Evolutionary conservation across 305 asterid species (phyloP).

Genomic region (Fraxinus ornus): DNA sequence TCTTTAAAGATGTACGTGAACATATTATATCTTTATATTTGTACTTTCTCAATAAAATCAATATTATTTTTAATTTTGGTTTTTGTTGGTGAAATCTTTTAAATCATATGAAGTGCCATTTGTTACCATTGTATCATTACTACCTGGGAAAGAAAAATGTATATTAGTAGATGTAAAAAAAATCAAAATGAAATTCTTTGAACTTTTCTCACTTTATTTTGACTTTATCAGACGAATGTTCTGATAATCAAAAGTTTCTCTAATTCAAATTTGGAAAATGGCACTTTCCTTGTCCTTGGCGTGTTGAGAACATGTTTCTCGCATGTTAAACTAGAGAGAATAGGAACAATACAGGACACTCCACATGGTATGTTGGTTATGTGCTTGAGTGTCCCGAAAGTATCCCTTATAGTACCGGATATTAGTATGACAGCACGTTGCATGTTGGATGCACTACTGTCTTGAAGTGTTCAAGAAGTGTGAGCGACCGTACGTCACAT

Average conservation of each 20-base stretch:
- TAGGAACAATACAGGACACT: not conserved
- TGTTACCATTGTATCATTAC: not conserved
- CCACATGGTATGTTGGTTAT: not conserved
- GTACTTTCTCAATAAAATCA: not conserved
- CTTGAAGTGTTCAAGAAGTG: not conserved
- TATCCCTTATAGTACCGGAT: not conserved
- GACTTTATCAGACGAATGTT: not conserved
- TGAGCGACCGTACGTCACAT: not conserved
- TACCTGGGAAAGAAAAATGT: not conserved
- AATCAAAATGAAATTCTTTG: not conserved
- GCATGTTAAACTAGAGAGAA: not conserved
- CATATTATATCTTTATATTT: not conserved
- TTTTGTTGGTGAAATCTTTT: not conserved
- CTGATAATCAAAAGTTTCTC: not conserved
- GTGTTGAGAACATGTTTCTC: not conserved
- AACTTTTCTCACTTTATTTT: not conserved
- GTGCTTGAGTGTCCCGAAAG: not conserved
- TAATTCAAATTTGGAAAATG: not conserved
- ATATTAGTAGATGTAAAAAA: not conserved
- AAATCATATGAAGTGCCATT: not conserved
- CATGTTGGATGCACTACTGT: not conserved
- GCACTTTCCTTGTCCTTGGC: not conserved
- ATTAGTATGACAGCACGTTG: not conserved
- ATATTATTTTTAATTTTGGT: not conserved
- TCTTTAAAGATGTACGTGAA: not conserved